Evolutionary conservation across 441 rosid species (phyloP).

Genomic region (Omphalea diandra): DNA sequence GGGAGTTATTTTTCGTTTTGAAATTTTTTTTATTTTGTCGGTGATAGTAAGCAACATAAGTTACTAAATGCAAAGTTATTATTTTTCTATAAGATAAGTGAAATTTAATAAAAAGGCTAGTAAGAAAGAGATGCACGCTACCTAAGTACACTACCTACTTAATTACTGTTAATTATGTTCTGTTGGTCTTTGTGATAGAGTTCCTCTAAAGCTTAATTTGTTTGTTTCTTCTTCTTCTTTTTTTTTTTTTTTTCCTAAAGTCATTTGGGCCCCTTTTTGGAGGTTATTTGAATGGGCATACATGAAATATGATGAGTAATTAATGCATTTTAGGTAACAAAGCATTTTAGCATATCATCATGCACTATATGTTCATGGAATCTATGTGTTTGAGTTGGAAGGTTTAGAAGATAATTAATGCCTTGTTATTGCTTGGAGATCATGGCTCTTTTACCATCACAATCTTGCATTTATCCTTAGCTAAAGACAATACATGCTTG

Average conservation of each 20-base stretch:
- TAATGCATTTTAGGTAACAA: background rate
- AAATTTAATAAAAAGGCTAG: background rate
- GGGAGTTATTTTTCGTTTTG: no score
- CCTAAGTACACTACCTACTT: background rate
- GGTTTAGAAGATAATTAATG: background rate
- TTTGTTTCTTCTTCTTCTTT: background rate
- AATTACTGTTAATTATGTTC: background rate
- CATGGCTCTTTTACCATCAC: background rate
- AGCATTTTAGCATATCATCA: background rate
- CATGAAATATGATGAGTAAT: background rate
- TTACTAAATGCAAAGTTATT: no score
- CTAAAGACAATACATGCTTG: background rate
- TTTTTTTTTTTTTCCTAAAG: no score
- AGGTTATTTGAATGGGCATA: background rate
- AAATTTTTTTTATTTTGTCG: no score
- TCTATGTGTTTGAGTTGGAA: background rate
- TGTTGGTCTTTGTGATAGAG: background rate
- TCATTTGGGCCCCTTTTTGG: background rate
- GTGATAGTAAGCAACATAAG: no score
- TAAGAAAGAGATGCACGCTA: background rate
- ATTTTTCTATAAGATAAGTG: background rate
- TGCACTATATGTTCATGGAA: no score
- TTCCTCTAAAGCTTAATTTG: background rate
- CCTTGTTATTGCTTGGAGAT: background rate
- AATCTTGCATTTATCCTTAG: background rate